Evolutionary conservation across 1,139 yeast genomes (phyloP), one percentile per base, ranked within the genome.

Genomic region (Yamadazyma oceani): DNA sequence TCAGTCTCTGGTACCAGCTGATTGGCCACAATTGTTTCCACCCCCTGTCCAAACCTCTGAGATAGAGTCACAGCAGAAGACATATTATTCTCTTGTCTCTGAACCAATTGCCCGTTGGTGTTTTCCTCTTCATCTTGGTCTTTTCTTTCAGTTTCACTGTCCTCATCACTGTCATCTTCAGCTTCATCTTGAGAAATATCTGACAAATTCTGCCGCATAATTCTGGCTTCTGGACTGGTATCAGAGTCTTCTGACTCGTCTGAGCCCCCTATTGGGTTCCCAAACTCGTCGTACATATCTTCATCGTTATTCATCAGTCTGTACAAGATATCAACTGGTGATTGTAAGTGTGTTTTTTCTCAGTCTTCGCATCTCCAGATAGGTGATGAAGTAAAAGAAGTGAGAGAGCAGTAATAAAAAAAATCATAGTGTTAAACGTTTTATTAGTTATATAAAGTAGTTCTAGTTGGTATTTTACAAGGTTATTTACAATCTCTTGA

Each of bases 221-320:
- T 32, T 29, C 36, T 35, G 42, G 6, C 43, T 48, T 9, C 46
- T 47, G n/a, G 31, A 17, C 19, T 39, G 17, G 71, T 71, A 42
- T 70, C 80, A 0, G 78, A 70, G 43, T 64, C 75, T 10, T 54
- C 79, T 4, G 21, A 19, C 8, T 19, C 21, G 10, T 54, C 79
- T 4, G 21, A 19, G 21, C 8, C 21, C 21, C 85, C 89, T 22
- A 88, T 71, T 32, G 74, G 73, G 55, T 86, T 85, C 30, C 95
- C 95, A 58, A 86, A 80, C 75, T 88, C 96, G 60, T 87, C 96
- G 58, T 83, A 85, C 19, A 77, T 58, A 43, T 80, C 85, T 31
- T 73, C 80, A 41, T 34, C 73, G n/a, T n/a, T n/a, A n/a, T n/a
- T n/a, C n/a, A n/a, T n/a, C n/a, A n/a, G n/a, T n/a, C n/a, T n/a